Base-by-base conservation (phyloP, 176 grass and related monocot species). In the Olyra latifolia region DNA sequence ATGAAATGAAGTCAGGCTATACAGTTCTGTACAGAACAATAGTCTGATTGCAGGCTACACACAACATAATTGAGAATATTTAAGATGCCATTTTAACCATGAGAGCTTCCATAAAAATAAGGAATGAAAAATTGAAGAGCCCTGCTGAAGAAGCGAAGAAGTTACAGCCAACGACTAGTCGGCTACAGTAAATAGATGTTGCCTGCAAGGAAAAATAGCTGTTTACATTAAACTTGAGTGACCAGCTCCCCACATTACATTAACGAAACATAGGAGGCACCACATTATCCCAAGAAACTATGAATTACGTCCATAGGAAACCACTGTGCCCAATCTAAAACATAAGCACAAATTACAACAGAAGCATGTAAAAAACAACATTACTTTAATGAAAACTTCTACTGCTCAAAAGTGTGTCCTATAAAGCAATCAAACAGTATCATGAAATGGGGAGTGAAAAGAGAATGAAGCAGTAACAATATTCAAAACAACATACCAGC, bases 361-460 rank as follows among this genome's bases (percentile, higher is more conserved):
- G 32, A 29, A 55, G 54, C 70, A 50, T 62, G 48, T 32, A 23
- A 28, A 12, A 30, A 63, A n/a, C 16, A 44, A 73, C 48, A 45
- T 54, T 75, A 3, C 39, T 73, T 24, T 23, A 24, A 54, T 66
- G 35, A 17, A 41, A 24, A 11, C 6, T 54, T 53, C 46, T 54
- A 53, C 75, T 50, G 22, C 59, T 53, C 32, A 63, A 53, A 53
- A 63, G 58, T 42, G 55, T 8, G 55, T 40, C 64, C 28, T 69
- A 81, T 41, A 27, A 48, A 71, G 28, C 56, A 82, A 29, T 42
- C 22, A 74, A 64, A 74, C 35, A 74, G 23, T 29, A 82, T 29
- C 14, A 20, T n/a, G 30, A 16, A 28, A 42, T 3, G 27, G 43
- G 47, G 28, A 35, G 27, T 28, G 53, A 53, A 72, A 72, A 52